Percentiles rank a stretch among this genome's conserved stretches.
Conservation (phyloP, 768 basidiomycete genomes). For the Hemileccinum impolitum region DNA sequence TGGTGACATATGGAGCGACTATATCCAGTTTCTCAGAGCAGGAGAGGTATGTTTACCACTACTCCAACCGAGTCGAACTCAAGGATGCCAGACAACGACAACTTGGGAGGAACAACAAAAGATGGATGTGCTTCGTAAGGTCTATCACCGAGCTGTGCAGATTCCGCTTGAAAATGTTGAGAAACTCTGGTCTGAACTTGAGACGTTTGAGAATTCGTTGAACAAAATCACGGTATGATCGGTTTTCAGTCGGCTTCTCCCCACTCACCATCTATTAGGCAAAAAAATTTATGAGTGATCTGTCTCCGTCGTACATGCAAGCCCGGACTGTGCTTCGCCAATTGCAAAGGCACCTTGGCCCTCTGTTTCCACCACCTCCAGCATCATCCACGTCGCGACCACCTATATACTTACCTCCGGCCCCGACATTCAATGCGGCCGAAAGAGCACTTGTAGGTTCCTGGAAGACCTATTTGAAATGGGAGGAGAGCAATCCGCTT, state of each 20-base stretch:
- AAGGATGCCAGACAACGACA: slow-evolving; percentile 50
- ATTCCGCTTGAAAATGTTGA: slow-evolving; percentile 95
- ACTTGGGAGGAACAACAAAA: slow-evolving; percentile 97
- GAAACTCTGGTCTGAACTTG: slow-evolving; percentile 88
- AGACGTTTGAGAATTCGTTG: slow-evolving; percentile 83
- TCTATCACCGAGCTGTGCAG: slow-evolving; percentile 91
- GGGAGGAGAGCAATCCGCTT: slow-evolving; percentile 93
- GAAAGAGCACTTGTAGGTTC: slow-evolving; percentile 76
- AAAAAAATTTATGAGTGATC: slow-evolving; percentile 92
- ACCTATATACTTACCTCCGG: slow-evolving; percentile 58
- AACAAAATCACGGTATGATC: slow-evolving; percentile 77
- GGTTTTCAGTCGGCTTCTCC: not conserved
- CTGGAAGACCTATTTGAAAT: slow-evolving; percentile 92
- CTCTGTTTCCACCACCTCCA: slow-evolving; percentile 53
- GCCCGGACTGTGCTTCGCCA: slow-evolving; percentile 86
- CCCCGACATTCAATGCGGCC: slow-evolving; percentile 66
- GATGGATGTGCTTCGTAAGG: slow-evolving; percentile 88
- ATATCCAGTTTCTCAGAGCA: slow-evolving; percentile 82
- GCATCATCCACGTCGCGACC: slow-evolving; percentile 40
- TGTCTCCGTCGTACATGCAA: slow-evolving; percentile 94
- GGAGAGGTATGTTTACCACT: slow-evolving; percentile 56
- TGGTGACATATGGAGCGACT: slow-evolving; percentile 91
- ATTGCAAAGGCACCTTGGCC: slow-evolving; percentile 64
- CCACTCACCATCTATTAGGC: slow-evolving; percentile 46
- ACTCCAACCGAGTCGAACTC: slow-evolving; percentile 2